Evolutionary conservation across 1,284 basidiomycete species (phyloP).

Genomic region (Hymenochaete sp.): DNA sequence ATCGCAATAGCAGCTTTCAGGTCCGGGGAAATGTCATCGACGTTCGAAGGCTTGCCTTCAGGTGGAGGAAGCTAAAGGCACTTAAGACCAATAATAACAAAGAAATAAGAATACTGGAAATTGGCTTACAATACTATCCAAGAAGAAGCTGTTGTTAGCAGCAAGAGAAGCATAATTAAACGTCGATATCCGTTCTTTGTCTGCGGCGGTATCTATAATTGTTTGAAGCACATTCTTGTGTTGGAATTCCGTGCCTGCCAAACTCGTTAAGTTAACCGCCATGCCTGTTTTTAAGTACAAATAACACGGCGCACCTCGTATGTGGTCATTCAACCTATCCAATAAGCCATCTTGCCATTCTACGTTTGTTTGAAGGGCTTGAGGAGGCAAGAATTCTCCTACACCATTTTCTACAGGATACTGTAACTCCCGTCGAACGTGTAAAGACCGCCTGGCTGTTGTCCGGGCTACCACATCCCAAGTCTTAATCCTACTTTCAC

Average conservation of each 20-base stretch:
- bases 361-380: slow-evolving; percentile 55
- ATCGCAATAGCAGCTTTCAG: slow-evolving; percentile 37
- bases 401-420: slow-evolving; percentile 65
- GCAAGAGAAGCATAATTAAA: slow-evolving; percentile 93
- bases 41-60: slow-evolving; percentile 29
- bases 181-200: slow-evolving; percentile 56
- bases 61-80: slow-evolving; percentile 43
- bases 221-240: slow-evolving; percentile 64
- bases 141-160: slow-evolving; percentile 94
- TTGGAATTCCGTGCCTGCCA: slow-evolving; percentile 49
- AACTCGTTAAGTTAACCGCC: background rate
- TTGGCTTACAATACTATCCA: slow-evolving; percentile 68
- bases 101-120: slow-evolving; percentile 3
- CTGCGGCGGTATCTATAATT: slow-evolving; percentile 60
- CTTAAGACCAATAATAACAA: slow-evolving; percentile 2
- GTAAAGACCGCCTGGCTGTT: slow-evolving; percentile 35
- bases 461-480: slow-evolving; percentile 17
- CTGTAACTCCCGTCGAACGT: slow-evolving; percentile 47
- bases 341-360: slow-evolving; percentile 81
- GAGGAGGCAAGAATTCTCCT: slow-evolving; percentile 64
- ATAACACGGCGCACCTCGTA: slow-evolving; percentile 41
- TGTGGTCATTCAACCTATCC: slow-evolving; percentile 63
- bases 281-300: background rate
- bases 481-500: background rate
- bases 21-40: slow-evolving; percentile 32